Evolutionary conservation across 2,329 filamentous ascomycete genomes (phyloP), one percentile per base, ranked within the genome.

Genomic region (Madurella mycetomatis): DNA sequence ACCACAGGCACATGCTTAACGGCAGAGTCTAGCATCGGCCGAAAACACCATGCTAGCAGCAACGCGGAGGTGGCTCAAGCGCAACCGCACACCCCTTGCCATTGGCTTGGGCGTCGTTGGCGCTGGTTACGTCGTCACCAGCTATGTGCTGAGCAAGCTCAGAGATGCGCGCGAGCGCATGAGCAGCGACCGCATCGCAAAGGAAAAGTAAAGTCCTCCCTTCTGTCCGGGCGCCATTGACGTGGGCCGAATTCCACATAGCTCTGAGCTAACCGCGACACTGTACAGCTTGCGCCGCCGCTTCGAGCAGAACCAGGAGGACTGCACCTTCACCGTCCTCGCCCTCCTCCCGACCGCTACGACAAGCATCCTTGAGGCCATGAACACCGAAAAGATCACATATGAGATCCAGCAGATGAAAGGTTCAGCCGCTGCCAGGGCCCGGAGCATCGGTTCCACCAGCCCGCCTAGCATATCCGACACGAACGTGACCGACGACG

Each of bases 301-400:
- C 67, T 99, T 99, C 74, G 90, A 97, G 71, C 94, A 99, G 73
- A 99, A 99, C 72, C 94, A 99, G 70, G 92, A 96, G 69, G 94
- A 99, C 73, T 99, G 94, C 74, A 96, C 92, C 46, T 96, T 95
- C 70, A 99, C 94, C 39, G 91, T 97, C 43, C 85, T 97, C n/a
- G 94, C 92, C 31, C 84, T 99, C 52, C 81, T 99, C 9, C 94
- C 94, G 4, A 95, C 92, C 34, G 89, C 91, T 7, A 92, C 92
- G 19, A 85, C 94, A 62, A 92, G 95, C 68, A 87, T 99, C 64
- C 78, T 96, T 65, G 85, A 90, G 62, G 85, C 87, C 32, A 83
- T 97, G 64, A 90, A 95, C 50, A 95, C 95, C 42, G 94, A 99
- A 70, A 85, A 88, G 65, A 90, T 96, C 65, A 92, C 92, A 4